Base-by-base conservation (phyloP, 768 basidiomycete genomes). In the Lanmaoa rubissima region DNA sequence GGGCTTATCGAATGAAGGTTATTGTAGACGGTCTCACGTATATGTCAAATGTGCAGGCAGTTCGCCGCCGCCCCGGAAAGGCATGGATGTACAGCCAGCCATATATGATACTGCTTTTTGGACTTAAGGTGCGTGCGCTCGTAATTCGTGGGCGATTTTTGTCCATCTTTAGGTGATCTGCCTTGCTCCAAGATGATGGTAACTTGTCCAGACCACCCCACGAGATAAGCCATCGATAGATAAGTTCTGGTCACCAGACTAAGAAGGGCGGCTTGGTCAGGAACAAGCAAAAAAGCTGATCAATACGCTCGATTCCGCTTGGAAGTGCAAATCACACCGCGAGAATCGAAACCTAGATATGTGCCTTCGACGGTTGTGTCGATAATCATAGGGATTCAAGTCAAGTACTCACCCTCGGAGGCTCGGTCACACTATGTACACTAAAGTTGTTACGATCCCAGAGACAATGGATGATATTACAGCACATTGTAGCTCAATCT, bases 41-140 rank as follows among this genome's bases (percentile, higher is more conserved):
- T 68, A 59, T 65, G 63, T 65, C 60, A 68, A 13, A 55, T 19
- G 8, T 26, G 40, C 16, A 7, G 31, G 47, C 19, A 28, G 36
- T 21, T 48, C 43, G 31, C 28, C 14, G 39, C 19, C 49, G 16
- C 9, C 51, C 36, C 6, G 13, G 51, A 62, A 55, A 53, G 44
- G 47, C 10, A 48, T 13, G n/a, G 38, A 48, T 24, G 3, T 24
- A 24, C 21, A 24, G 3, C 3, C 14, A 13, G 43, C 48, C 28
- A 12, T 24, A 8, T 24, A 24, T 24, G 21, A 24, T 24, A 2
- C 35, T 46, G 35, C 51, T 45, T 57, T 53, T 59, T 54, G 62
- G 62, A 38, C 51, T 54, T 55, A 56, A 35, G 39, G 51, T 48
- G 53, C 17, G 26, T n/a, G 38, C 16, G 38, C n/a, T 34, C 19